Base-by-base conservation (phyloP, 305 asterid genomes). In the Fraxinus sp. region DNA sequence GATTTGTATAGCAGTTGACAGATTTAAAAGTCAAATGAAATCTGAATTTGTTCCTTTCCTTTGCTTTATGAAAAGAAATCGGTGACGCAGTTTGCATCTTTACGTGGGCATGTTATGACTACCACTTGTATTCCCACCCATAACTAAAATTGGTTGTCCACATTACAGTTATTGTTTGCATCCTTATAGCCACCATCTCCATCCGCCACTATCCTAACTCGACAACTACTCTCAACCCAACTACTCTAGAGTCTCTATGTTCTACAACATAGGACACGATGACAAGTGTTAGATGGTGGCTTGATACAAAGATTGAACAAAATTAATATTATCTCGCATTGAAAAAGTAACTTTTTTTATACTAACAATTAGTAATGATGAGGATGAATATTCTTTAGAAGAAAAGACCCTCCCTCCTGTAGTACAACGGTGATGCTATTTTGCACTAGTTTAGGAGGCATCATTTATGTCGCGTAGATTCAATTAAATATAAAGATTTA, bases 1-100 rank as follows among this genome's bases (percentile, higher is more conserved):
- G 90, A 91, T 76, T 84, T 74, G 13, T 20, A 77, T 9, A 28
- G 24, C 13, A 62, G 16, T 73, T 7, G 41, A 49, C 78, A 9
- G 75, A 30, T 52, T 59, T 64, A 46, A 8, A 33, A 43, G 2
- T 33, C 57, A 26, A 70, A 70, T 14, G 39, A 5, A 28, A 70
- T 30, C 3, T 30, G 24, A 70, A 13, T 70, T 28, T 30, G 39
- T 32, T 28, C 74, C 68, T 24, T 64, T 22, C n/a, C 33, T 24
- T 64, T 22, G 10, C 72, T 22, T 22, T 62, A 62, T 24, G 32
- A 22, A 64, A 10, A 64, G 72, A 64, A 9, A 24, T 64, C 16
- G 28, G 13, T 64, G 72, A 64, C 16, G 2, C 13, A 64, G 35
- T 70, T 70, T 30, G 24, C 76, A 28, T 32, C 39, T 68, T 32